Percentiles rank a stretch among this genome's conserved stretches.
Evolutionary conservation across 352 stramenopile genomes (phyloP).

Genomic region (Pythium dissimile): DNA sequence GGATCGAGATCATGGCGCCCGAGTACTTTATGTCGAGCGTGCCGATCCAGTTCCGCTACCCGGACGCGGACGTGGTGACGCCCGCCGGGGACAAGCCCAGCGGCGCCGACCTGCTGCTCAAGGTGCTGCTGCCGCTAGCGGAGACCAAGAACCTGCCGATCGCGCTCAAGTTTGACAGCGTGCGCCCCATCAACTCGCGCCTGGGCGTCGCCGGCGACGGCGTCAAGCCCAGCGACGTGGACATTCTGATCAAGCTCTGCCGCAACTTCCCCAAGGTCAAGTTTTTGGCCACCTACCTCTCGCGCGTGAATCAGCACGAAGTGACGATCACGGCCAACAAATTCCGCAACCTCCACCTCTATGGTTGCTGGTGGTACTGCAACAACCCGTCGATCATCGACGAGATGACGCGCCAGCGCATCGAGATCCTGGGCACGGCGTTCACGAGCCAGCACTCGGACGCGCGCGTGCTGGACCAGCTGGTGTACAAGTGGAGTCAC

Average conservation of each 20-base stretch:
- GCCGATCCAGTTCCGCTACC: slow-evolving; percentile 86
- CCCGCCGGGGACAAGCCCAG: slow-evolving; percentile 31
- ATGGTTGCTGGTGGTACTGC: slow-evolving; percentile 95
- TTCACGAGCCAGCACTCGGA: slow-evolving; percentile 95
- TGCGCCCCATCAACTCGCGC: slow-evolving; percentile 85
- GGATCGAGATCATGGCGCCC: slow-evolving; percentile 90
- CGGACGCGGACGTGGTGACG: slow-evolving; percentile 19
- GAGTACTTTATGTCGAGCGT: slow-evolving; percentile 95
- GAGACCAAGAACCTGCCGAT: slow-evolving; percentile 87
- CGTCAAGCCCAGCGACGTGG: slow-evolving; percentile 88
- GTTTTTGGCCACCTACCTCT: slow-evolving; percentile 95
- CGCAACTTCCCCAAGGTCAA: slow-evolving; percentile 87
- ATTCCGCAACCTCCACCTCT: slow-evolving; percentile 93
- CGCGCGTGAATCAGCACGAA: slow-evolving; percentile 92
- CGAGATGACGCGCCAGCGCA: slow-evolving; percentile 83
- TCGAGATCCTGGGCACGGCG: slow-evolving; percentile 92
- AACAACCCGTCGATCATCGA: slow-evolving; percentile 95
- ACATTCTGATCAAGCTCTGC: slow-evolving; percentile 85
- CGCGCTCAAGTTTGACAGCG: slow-evolving; percentile 92
- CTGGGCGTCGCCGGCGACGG: slow-evolving; percentile 84
- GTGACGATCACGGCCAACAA: slow-evolving; percentile 92
- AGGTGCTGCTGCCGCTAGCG: slow-evolving; percentile 89
- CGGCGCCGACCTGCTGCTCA: slow-evolving; percentile 67
- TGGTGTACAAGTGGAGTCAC: slow-evolving; percentile 96
- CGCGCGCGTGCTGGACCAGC: slow-evolving; percentile 91